phyloP scores from a whole-genome alignment of 2,329 filamentous ascomycete species.

The Exophiala sp. region DNA sequence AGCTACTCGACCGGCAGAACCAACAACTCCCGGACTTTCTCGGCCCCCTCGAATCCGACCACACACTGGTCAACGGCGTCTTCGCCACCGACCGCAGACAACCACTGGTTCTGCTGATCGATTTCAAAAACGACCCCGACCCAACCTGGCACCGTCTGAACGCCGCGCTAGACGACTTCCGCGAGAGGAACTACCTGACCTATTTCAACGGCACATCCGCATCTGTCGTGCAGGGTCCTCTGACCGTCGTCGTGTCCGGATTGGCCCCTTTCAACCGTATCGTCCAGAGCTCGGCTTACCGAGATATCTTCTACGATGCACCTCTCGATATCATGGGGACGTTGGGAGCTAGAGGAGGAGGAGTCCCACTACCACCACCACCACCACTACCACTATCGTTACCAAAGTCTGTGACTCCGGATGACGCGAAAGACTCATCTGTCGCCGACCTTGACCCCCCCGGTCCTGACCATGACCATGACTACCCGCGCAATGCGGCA shows the following conservation, averaged over 20 bases:
- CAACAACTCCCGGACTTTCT: slow-evolving; percentile 33
- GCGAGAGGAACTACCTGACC: slow-evolving; percentile 46
- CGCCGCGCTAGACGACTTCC: slow-evolving; percentile 41
- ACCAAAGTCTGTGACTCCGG: no score
- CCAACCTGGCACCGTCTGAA: slow-evolving; percentile 35
- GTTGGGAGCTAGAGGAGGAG: no score
- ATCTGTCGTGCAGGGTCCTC: slow-evolving; percentile 35
- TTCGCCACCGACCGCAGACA: slow-evolving; percentile 47
- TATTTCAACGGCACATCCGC: slow-evolving; percentile 45
- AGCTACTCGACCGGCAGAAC: slow-evolving; percentile 47
- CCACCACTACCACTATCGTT: no score
- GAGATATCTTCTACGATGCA: slow-evolving; percentile 53
- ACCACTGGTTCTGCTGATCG: slow-evolving; percentile 48
- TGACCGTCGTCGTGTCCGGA: slow-evolving; percentile 51
- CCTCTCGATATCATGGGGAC: no score
- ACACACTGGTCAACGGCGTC: slow-evolving; percentile 39
- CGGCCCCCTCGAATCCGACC: no score
- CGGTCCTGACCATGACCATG: no score
- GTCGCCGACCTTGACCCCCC: no score
- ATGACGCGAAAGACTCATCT: no score
- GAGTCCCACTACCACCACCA: no score
- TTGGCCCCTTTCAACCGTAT: slow-evolving; percentile 47
- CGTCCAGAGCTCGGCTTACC: slow-evolving; percentile 40
- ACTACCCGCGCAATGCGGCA: no score
- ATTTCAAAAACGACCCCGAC: slow-evolving; percentile 42